Conservation (phyloP, 176 grass and related monocot species). For the Phoenix roebelenii region DNA sequence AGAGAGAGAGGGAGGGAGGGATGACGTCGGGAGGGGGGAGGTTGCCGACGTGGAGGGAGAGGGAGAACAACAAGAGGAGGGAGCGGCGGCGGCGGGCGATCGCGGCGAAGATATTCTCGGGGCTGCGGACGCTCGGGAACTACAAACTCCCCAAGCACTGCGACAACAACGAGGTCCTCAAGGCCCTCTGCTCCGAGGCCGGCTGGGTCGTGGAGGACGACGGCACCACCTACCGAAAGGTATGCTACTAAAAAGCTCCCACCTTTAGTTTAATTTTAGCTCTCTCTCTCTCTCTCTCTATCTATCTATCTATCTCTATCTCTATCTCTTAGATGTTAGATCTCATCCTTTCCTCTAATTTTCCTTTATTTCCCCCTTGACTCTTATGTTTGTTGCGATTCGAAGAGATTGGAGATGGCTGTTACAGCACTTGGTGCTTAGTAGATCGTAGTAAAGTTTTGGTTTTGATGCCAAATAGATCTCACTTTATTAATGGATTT, state of each 20-base stretch:
- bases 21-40: slow-evolving; percentile 15
- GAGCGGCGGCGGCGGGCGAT: slow-evolving; percentile 21
- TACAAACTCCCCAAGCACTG: slow-evolving; percentile 21
- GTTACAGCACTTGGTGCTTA: too few species aligned
- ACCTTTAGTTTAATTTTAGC: neutral
- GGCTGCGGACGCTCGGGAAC: slow-evolving; percentile 9
- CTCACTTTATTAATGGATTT: too few species aligned
- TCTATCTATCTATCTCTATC: neutral
- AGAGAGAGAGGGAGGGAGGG: neutral
- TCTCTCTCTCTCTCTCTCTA: too few species aligned
- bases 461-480: too few species aligned
- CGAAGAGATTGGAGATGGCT: too few species aligned
- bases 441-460: too few species aligned
- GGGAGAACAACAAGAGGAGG: slow-evolving; percentile 24
- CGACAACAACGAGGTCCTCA: slow-evolving; percentile 25
- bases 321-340: too few species aligned
- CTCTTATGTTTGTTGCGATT: too few species aligned
- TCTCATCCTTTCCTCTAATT: neutral
- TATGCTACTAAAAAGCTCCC: slow-evolving; percentile 1
- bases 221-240: slow-evolving; percentile 19
- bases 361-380: neutral
- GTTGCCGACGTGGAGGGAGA: slow-evolving; percentile 20
- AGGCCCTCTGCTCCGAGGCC: slow-evolving; percentile 14
- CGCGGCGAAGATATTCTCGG: slow-evolving; percentile 19
- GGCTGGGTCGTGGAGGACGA: slow-evolving; percentile 21